Evolutionary conservation across 2,329 filamentous ascomycete species (phyloP).

Genomic region (Colletotrichum sp.): DNA sequence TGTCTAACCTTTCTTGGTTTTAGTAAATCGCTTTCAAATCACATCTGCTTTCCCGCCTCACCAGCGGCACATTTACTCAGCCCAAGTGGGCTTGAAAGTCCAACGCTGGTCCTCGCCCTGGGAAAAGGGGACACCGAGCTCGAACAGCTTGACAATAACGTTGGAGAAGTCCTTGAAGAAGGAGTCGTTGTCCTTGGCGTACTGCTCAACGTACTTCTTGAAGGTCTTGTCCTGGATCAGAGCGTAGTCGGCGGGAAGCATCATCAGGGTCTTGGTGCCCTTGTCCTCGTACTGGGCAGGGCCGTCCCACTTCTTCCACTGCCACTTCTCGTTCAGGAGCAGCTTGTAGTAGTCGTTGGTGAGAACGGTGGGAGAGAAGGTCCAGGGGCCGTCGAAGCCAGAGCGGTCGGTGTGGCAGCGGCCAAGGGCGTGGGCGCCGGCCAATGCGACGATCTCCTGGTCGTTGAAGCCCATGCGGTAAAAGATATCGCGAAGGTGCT

Average conservation of each 20-base stretch:
- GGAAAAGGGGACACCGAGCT: slow-evolving; percentile 90
- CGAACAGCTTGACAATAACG: slow-evolving; percentile 82
- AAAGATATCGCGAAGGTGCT: slow-evolving; percentile 91
- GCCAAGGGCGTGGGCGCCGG: slow-evolving; percentile 85
- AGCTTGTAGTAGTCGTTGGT: slow-evolving; percentile 96
- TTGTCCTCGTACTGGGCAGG: slow-evolving; percentile 91
- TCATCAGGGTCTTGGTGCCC: slow-evolving; percentile 89
- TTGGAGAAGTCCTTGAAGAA: slow-evolving; percentile 95
- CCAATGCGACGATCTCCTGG: slow-evolving; percentile 91
- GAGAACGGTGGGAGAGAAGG: slow-evolving; percentile 86
- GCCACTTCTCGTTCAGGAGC: slow-evolving; percentile 90
- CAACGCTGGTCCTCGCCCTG: slow-evolving; percentile 63
- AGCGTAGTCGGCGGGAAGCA: slow-evolving; percentile 92
- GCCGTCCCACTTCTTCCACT: slow-evolving; percentile 88
- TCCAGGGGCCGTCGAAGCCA: slow-evolving; percentile 90
- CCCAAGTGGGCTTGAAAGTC: slow-evolving; percentile 64
- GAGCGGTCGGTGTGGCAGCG: slow-evolving; percentile 90
- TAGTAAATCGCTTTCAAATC: background rate
- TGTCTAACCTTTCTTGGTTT: background rate
- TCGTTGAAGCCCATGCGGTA: slow-evolving; percentile 98
- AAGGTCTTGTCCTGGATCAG: slow-evolving; percentile 89
- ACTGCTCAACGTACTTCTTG: slow-evolving; percentile 79
- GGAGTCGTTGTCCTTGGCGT: slow-evolving; percentile 85
- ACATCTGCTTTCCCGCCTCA: background rate
- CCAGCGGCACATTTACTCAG: background rate